A percentile compares a stretch with the other conserved stretches of the same genome.
phyloP scores from a whole-genome alignment of 768 basidiomycete genomes.

The Ephemerocybe angulata region DNA sequence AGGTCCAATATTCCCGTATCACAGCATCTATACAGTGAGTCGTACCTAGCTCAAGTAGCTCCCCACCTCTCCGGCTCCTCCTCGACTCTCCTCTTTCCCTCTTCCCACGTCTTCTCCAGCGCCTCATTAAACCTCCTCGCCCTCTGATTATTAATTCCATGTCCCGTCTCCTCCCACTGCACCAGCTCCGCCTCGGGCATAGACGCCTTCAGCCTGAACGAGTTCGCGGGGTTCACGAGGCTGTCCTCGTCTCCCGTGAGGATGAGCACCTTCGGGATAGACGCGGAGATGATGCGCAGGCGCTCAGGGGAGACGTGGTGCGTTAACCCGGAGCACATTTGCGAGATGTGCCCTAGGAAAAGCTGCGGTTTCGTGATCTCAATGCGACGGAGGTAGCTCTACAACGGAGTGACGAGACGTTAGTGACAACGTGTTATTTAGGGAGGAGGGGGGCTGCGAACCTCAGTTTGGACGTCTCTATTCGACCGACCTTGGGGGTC shows the following conservation, averaged over 20 bases:
- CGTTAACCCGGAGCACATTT: slow-evolving; percentile 65
- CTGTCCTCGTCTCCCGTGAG: slow-evolving; percentile 68
- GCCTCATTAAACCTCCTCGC: too few species aligned
- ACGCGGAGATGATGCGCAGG: slow-evolving; percentile 44
- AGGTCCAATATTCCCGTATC: too few species aligned
- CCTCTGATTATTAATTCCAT: neutral
- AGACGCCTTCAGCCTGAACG: slow-evolving; percentile 43
- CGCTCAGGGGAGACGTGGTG: slow-evolving; percentile 53
- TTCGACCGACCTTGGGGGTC: slow-evolving; percentile 64
- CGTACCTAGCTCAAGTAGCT: too few species aligned
- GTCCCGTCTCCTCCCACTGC: slow-evolving; percentile 38
- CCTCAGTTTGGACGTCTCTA: slow-evolving; percentile 53
- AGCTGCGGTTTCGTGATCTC: slow-evolving; percentile 54
- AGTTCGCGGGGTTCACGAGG: slow-evolving; percentile 51
- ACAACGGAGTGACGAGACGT: neutral
- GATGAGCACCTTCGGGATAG: slow-evolving; percentile 63
- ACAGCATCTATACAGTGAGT: too few species aligned
- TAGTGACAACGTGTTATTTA: neutral
- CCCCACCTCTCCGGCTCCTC: too few species aligned
- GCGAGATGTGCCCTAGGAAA: slow-evolving; percentile 61
- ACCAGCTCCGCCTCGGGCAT: slow-evolving; percentile 63
- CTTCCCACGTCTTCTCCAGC: too few species aligned
- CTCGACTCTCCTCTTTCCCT: too few species aligned
- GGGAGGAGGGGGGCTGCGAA: slow-evolving; percentile 21
- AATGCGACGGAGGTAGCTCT: slow-evolving; percentile 48